Evolutionary conservation across 1,139 yeast species (phyloP).

Genomic region (Geotrichum cucujoidarum): DNA sequence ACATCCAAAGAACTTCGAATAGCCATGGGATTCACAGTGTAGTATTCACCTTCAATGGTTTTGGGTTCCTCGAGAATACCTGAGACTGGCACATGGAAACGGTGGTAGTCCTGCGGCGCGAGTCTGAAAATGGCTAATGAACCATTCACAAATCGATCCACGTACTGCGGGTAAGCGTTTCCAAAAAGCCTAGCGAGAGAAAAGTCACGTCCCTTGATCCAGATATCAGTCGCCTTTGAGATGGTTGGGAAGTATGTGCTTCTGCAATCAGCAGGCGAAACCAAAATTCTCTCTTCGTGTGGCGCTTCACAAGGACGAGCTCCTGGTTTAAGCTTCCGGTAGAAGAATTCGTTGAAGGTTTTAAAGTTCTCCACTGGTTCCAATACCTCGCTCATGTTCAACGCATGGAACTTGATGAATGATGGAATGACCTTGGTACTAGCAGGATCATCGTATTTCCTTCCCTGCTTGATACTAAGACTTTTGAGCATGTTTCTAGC

Average conservation of each 20-base stretch:
- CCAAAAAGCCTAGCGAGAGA: constrained; percentile 61
- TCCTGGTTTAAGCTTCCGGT: constrained; percentile 65
- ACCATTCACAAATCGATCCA: constrained; percentile 49
- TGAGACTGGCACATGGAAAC: constrained; percentile 84
- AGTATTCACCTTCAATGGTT: constrained; percentile 80
- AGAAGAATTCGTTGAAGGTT: constrained; percentile 87
- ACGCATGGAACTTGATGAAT: constrained; percentile 73
- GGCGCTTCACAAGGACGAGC: constrained; percentile 66
- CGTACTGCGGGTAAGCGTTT: constrained; percentile 50
- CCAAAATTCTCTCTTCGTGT: constrained; percentile 46
- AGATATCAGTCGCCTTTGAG: constrained; percentile 60
- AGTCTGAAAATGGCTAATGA: constrained; percentile 74
- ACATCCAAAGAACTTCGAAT: constrained; percentile 82
- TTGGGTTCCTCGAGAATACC: constrained; percentile 65
- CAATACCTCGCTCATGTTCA: constrained; percentile 66
- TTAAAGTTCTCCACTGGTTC: constrained; percentile 48
- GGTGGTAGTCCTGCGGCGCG: constrained; percentile 96
- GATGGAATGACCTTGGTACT: constrained; percentile 67
- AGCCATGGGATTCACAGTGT: constrained; percentile 97
- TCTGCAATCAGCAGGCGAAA: constrained; percentile 88
- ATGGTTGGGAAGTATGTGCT: constrained; percentile 65
- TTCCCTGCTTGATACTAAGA: constrained; percentile 76
- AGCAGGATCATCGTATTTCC: constrained; percentile 66
- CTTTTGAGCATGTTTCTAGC: constrained; percentile 56
- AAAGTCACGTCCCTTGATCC: constrained; percentile 88